Base-by-base conservation (phyloP, 2,329 filamentous ascomycete genomes). In the Exserohilum rostratum region DNA sequence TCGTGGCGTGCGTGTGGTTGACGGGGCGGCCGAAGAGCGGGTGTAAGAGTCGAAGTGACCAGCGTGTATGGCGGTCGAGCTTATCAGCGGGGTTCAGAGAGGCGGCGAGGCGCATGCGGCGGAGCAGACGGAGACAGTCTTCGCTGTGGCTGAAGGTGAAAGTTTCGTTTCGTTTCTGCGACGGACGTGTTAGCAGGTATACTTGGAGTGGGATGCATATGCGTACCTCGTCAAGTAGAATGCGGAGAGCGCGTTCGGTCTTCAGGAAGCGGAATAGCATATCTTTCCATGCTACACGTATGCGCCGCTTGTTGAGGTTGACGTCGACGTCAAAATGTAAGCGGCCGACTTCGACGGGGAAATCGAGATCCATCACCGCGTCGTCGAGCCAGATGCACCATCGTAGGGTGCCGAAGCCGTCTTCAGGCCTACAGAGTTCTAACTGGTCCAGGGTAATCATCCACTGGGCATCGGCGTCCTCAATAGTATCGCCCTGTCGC, bases 351-450 rank as follows among this genome's bases (percentile, higher is more conserved):
- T 64, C 61, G 0, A 55, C 29, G 1, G 66, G 60, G 6, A 67
- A 52, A 2, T 61, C 63, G 3, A 70, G 17, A 43, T 73, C 70
- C 2, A 69, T 45, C 0, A 72, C 69, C 1, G 62, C 57, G 15
- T 63, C 46, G 35, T 70, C 71, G 3, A 72, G 42, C 13, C 60
- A 52, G 15, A 72, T 60, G 22, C 63, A 65, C 70, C 70, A 73
- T 9, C 53, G 49, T 35, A 71, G 31, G 2, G 53, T 55, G 6
- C 66, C 66, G 12, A 61, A 67, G 0, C 42, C 35, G 34, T 66
- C 56, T 29, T 61, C 51, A 10, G 43, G 35, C 5, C 37, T 18
- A 2, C 20, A 22, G 5, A 60, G 44, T 20, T 62, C 39, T 18
- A 70, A 35, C 9, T 42, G 56, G 2, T 44, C 46, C 11, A 62